Percentiles rank a stretch among this genome's conserved stretches.
Evolutionary conservation across 2,329 filamentous ascomycete species (phyloP).

Genomic region (Fusarium newnesense): DNA sequence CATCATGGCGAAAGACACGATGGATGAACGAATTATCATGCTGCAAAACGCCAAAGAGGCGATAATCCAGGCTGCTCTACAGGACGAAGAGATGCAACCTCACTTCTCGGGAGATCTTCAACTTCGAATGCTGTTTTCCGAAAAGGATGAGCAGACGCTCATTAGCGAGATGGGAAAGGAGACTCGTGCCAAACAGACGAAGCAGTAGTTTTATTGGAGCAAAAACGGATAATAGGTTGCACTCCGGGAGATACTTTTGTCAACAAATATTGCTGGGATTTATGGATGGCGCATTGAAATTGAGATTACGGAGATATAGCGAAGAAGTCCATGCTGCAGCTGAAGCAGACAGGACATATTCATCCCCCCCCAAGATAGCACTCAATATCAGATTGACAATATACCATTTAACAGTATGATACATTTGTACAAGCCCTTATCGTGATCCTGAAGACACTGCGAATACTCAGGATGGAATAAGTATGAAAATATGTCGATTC

Average conservation of each 20-base stretch:
- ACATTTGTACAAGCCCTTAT: too few species aligned
- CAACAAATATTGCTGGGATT: not conserved
- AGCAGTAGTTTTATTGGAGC: not conserved
- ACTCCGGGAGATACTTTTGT: not conserved
- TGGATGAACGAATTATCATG: conserved; percentile 66
- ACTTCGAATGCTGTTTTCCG: conserved; percentile 9
- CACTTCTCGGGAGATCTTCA: not conserved
- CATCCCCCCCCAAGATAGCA: not conserved
- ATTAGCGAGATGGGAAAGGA: not conserved
- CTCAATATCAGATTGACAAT: not conserved
- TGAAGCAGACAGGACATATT: not conserved
- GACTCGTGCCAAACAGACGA: fast-evolving
- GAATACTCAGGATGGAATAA: not conserved
- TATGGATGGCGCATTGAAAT: not conserved
- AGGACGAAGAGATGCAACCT: conserved; percentile 42
- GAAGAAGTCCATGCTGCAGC: too few species aligned
- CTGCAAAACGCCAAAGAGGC: conserved; percentile 68
- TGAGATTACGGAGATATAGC: not conserved
- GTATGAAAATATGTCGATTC: not conserved
- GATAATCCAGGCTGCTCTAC: conserved; percentile 51
- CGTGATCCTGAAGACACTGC: too few species aligned
- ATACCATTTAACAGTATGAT: not conserved
- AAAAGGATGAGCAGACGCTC: fast-evolving
- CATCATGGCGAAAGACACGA: conserved; percentile 63
- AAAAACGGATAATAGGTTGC: too few species aligned